phyloP scores from a whole-genome alignment of 768 basidiomycete genomes.

The Pisolithus albus region DNA sequence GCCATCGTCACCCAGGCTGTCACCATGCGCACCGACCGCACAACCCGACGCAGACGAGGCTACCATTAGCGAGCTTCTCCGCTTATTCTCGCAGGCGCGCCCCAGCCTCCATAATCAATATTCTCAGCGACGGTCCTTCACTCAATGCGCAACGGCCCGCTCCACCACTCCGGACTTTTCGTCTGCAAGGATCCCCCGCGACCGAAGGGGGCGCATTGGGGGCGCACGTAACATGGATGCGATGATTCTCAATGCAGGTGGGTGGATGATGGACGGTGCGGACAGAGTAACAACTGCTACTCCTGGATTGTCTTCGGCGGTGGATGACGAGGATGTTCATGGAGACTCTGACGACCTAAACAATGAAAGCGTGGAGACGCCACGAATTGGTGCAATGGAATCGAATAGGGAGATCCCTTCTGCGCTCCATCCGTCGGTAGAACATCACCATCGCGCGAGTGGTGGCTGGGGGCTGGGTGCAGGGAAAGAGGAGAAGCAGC shows the following conservation, averaged over 20 bases:
- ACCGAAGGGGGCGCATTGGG: conserved; percentile 71
- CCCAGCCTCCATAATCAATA: conserved; percentile 25
- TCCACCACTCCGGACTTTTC: conserved; percentile 55
- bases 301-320: conserved; percentile 4
- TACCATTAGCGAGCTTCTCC: conserved; percentile 61
- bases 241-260: conserved; percentile 25
- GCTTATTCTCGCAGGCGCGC: conserved; percentile 50
- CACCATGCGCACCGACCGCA: conserved; percentile 42
- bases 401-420: neutral
- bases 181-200: conserved; percentile 66
- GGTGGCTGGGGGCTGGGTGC: conserved; percentile 73
- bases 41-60: conserved; percentile 59
- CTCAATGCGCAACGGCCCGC: conserved; percentile 22
- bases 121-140: conserved; percentile 20
- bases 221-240: conserved; percentile 22
- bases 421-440: conserved; percentile 42
- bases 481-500: conserved; percentile 47
- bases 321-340: conserved; percentile 27
- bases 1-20: conserved; percentile 53
- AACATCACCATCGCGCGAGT: conserved; percentile 35
- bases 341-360: conserved; percentile 27
- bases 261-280: conserved; percentile 7
- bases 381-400: conserved; percentile 42
- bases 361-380: conserved; percentile 53
- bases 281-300: conserved; percentile 4